These are phyloP conservation scores for Hypoxylon sp. DNA, from an alignment of 2,329 filamentous ascomycete species.

Conservation along the genomic window DNA sequence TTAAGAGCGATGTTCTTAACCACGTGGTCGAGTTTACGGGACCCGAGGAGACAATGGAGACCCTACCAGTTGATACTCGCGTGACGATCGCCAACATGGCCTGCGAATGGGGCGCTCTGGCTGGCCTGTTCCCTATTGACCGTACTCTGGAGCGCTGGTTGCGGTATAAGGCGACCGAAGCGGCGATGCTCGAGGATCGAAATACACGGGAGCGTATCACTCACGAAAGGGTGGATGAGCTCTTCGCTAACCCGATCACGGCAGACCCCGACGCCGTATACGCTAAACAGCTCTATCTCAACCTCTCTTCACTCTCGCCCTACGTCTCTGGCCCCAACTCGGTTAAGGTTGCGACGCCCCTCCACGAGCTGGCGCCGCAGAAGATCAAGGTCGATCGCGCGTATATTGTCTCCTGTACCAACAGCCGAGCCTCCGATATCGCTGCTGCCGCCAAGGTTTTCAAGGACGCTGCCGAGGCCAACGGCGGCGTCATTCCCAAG, in stretches of 20 bases:
- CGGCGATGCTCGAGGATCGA: slow-evolving; percentile 71
- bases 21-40: slow-evolving; percentile 83
- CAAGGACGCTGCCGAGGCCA: slow-evolving; percentile 47
- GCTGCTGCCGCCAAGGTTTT: slow-evolving; percentile 86
- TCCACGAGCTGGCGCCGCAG: slow-evolving; percentile 79
- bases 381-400: slow-evolving; percentile 86
- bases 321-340: slow-evolving; percentile 91
- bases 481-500: slow-evolving; percentile 72
- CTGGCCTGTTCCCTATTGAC: slow-evolving; percentile 79
- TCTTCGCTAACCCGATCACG: slow-evolving; percentile 74
- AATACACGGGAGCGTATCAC: slow-evolving; percentile 72
- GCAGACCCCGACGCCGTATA: slow-evolving; percentile 86
- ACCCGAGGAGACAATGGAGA: slow-evolving; percentile 65
- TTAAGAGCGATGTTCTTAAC: slow-evolving; percentile 91
- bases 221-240: slow-evolving; percentile 79
- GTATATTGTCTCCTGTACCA: slow-evolving; percentile 93
- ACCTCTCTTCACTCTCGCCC: slow-evolving; percentile 86
- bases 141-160: slow-evolving; percentile 79
- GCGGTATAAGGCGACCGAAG: slow-evolving; percentile 79
- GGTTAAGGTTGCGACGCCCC: slow-evolving; percentile 86
- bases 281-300: slow-evolving; percentile 84
- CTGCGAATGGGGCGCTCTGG: slow-evolving; percentile 83
- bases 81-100: slow-evolving; percentile 86
- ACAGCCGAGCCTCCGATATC: slow-evolving; percentile 85
- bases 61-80: slow-evolving; percentile 79